Evolutionary conservation across 1,284 basidiomycete species (phyloP).

Genomic region (Microbotryum intermedium): DNA sequence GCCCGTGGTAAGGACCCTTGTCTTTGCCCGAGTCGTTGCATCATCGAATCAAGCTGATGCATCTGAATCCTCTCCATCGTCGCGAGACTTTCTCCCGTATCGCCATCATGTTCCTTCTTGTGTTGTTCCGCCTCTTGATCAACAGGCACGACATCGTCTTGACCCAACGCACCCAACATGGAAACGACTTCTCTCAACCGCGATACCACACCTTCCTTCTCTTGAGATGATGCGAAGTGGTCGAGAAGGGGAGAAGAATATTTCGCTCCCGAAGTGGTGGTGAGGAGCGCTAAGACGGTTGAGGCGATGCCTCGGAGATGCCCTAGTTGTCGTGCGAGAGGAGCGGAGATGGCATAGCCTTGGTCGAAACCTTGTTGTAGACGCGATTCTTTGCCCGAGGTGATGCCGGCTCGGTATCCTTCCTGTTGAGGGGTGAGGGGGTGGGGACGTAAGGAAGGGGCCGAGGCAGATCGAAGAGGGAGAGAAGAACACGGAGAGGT

Average conservation of each 20-base stretch:
- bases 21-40: constrained; percentile 19
- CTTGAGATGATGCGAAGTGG: not conserved
- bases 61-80: constrained; percentile 29
- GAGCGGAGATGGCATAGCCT: constrained; percentile 62
- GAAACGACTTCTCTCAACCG: constrained; percentile 51
- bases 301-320: constrained; percentile 57
- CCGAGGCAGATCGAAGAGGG: not conserved
- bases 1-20: not conserved
- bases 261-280: constrained; percentile 21
- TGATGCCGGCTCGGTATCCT: constrained; percentile 80
- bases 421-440: constrained; percentile 54
- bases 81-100: constrained; percentile 37
- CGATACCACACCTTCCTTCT: constrained; percentile 11
- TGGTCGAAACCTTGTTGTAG: constrained; percentile 73
- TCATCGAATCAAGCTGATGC: constrained; percentile 31
- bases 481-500: not conserved
- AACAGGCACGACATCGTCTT: constrained; percentile 57
- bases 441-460: no score
- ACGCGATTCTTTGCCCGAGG: constrained; percentile 66
- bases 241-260: constrained; percentile 27
- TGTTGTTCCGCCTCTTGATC: constrained; percentile 65
- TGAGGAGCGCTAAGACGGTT: constrained; percentile 52
- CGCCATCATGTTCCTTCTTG: constrained; percentile 44
- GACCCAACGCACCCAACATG: constrained; percentile 51
- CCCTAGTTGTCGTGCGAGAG: constrained; percentile 63